Evolutionary conservation across 2,329 filamentous ascomycete genomes (phyloP), one percentile per base, ranked within the genome.

Genomic region (Cladophialophora chaetospira): DNA sequence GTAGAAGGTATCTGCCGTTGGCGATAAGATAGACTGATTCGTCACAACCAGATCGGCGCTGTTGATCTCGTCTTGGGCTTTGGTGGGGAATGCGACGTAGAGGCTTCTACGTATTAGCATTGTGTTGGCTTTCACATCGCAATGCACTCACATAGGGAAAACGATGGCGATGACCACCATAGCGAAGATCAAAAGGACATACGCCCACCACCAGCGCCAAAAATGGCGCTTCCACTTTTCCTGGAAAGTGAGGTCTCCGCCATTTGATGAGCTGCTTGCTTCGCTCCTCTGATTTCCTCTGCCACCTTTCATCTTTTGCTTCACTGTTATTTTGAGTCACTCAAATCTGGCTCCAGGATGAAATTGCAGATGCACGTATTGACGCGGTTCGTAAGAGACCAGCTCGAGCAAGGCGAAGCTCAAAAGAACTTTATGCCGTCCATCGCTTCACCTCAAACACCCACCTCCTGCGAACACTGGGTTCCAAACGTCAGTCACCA

Each of bases 101-200:
- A 8, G 65, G 69, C 36, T 31, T 26, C 1, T 28, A 69, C 5
- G 65, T 64, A 4, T 56, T 56, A 19, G 44, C 52, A 4, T 61
- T 13, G 9, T 11, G 25, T 11, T 33, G 26, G 15, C 10, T 47
- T 19, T n/a, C 9, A n/a, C 25, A 23, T 5, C 17, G 10, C 23
- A 15, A 9, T 47, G 35, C 25, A 47, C 44, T 47, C 5, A 47
- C 44, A 47, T 31, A 5, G 44, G 44, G 15, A 47, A 31, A n/a
- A 47, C 44, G 15, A 33, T 19, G 26, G 31, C 15, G 4, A 47
- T 10, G 6, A 21, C 25, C 28, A 31, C 44, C 11, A 44, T 21
- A 13, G 25, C 10, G n/a, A 44, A 13, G 42, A 44, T 11, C 21
- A 21, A 17, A 13, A 44, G 21, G 15, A 21, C 13, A 44, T 44